These are phyloP conservation scores for Gremmenia infestans DNA, from an alignment of 2,329 filamentous ascomycete genomes.

Conservation along the genomic window DNA sequence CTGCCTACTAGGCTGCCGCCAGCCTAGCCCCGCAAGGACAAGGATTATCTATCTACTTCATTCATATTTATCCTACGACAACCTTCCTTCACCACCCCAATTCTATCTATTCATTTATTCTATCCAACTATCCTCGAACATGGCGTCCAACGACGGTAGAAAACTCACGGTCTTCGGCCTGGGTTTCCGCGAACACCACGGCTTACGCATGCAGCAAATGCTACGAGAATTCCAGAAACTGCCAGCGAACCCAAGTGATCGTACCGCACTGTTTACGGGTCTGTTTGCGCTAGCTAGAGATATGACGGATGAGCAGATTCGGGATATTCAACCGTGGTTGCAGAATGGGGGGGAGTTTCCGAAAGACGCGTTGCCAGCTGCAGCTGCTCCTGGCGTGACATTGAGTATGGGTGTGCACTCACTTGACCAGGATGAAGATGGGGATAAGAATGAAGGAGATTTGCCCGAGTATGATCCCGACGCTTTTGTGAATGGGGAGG, in stretches of 20 bases:
- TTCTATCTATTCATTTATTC: background rate
- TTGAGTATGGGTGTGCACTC: background rate
- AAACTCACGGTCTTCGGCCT: slow-evolving; percentile 19
- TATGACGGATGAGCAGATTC: slow-evolving; percentile 9
- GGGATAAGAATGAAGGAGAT: background rate
- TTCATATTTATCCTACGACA: background rate
- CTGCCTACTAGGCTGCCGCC: background rate
- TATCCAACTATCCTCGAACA: background rate
- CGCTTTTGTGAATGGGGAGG: background rate
- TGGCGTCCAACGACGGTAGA: slow-evolving; percentile 15
- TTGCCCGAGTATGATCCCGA: background rate
- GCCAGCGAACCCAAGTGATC: slow-evolving; percentile 7
- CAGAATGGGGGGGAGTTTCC: slow-evolving; percentile 15
- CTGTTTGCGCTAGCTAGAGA: slow-evolving; percentile 12
- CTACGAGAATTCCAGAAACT: slow-evolving; percentile 12
- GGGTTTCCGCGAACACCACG: slow-evolving; percentile 20
- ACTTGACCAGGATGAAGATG: background rate
- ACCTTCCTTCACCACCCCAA: background rate
- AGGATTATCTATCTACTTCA: background rate
- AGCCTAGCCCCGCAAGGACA: background rate
- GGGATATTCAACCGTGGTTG: slow-evolving; percentile 17
- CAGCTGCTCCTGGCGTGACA: background rate
- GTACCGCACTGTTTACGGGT: slow-evolving; percentile 9
- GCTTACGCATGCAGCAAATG: slow-evolving; percentile 19
- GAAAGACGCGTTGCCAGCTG: background rate